Base-by-base conservation (phyloP, 2,329 filamentous ascomycete species). In the Capronia epimyces region DNA sequence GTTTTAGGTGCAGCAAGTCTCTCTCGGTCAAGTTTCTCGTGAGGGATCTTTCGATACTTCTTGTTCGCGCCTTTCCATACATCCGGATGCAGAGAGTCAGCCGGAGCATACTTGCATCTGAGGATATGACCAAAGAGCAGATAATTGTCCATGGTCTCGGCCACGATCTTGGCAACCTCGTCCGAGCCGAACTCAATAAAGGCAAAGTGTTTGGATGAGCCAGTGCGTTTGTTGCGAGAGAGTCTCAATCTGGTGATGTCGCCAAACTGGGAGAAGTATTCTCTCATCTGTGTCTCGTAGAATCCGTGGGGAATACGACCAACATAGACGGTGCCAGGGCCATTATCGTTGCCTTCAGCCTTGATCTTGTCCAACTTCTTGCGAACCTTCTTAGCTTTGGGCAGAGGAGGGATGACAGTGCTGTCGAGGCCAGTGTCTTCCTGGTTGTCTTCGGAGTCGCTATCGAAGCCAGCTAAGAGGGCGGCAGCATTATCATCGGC, bases 81-180 rank as follows among this genome's bases (percentile, higher is more conserved):
- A 55, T 88, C 78, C 20, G 83, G 78, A 66, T 94, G 88, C 37
- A 95, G 75, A 65, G 90, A 83, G 54, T 87, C 87, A 50, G 81
- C 74, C 3, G 87, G 81, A 3, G 96, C 79, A 20, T 83, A 74
- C 66, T 88, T 87, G 70, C 90, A 91, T 70, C 94, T 91, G 61
- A 98, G 76, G 56, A 97, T 86, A 67, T 96, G 91, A 4, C 89
- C 88, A 68, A 95, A 97, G 65, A 98, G 79, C 32, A 97, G 81
- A 71, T 98, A 98, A 72, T 90, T 94, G 76, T 96, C 82, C 93
- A 98, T 98, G 18, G 93, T 95, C 72, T 89, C 87, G 43, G 88
- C 85, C 24, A 95, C 91, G 61, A 97, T 89, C 63, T 88, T 85
- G 32, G 93, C 91, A n/a, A 89, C 87, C 50, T 89, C 84, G 27